Percentiles rank a stretch among this genome's conserved stretches.
Evolutionary conservation across 2,329 filamentous ascomycete genomes (phyloP).

Genomic region (Domatiomyces catenatus): DNA sequence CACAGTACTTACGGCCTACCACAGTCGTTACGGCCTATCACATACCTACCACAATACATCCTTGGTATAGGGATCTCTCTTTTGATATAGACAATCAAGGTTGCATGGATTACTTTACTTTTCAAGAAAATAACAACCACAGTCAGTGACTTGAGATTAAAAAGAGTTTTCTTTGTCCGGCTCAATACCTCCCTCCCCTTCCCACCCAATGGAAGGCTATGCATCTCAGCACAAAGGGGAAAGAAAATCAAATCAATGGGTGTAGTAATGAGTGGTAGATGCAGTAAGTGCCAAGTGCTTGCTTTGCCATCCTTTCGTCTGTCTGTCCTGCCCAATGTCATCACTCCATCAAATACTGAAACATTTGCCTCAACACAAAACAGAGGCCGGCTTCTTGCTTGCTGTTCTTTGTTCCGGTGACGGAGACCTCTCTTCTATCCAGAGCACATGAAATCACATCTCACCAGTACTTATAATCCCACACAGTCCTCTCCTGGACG

Average conservation of each 20-base stretch:
- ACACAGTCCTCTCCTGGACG: background rate
- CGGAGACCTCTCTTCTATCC: background rate
- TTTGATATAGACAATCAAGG: no score
- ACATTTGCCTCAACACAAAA: background rate
- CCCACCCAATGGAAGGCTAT: background rate
- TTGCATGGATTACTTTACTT: no score
- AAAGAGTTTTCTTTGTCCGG: background rate
- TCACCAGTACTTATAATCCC: background rate
- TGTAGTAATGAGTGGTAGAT: background rate
- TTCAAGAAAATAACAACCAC: no score
- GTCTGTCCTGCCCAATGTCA: background rate
- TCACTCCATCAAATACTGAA: background rate
- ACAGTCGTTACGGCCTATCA: no score
- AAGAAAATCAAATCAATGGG: background rate
- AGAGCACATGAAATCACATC: background rate
- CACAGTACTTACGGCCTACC: no score
- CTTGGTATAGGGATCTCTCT: no score
- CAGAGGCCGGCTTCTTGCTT: background rate
- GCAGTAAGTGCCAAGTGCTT: background rate
- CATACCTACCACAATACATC: no score
- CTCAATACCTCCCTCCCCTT: background rate
- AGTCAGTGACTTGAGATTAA: background rate
- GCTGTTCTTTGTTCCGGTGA: background rate
- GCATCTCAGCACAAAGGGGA: background rate
- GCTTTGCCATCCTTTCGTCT: background rate